Evolutionary conservation across 805 yeast species (phyloP).

Genomic region (Lipomyces oligophaga): DNA sequence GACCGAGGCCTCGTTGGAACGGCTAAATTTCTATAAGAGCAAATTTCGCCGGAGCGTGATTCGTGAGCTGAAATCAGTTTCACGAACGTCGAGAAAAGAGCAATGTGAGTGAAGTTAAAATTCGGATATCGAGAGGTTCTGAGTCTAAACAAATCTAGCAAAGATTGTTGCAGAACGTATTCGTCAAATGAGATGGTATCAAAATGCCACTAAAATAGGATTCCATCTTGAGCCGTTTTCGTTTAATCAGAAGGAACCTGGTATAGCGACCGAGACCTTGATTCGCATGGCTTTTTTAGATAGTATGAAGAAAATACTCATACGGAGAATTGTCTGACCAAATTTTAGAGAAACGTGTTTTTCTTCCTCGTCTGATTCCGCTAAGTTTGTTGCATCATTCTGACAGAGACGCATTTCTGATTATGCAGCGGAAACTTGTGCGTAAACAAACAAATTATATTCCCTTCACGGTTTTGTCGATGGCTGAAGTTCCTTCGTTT

Average conservation of each 20-base stretch:
- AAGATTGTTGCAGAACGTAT: not conserved
- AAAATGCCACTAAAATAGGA: conserved; percentile 2
- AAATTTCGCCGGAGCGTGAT: too few relatives aligned
- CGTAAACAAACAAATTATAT: too few relatives aligned
- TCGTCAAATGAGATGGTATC: conserved; percentile 1
- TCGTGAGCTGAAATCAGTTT: not conserved
- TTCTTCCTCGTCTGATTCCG: too few relatives aligned
- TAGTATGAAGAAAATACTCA: not conserved
- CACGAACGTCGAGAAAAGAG: not conserved
- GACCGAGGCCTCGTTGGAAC: too few relatives aligned
- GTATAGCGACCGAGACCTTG: conserved; percentile 1
- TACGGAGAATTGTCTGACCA: not conserved
- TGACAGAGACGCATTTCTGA: too few relatives aligned
- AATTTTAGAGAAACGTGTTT: too few relatives aligned
- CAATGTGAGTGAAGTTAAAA: conserved; percentile 1
- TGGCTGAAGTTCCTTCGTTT: too few relatives aligned
- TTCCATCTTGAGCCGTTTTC: conserved; percentile 4
- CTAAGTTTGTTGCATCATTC: too few relatives aligned
- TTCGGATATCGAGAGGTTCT: not conserved
- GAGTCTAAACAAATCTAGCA: not conserved
- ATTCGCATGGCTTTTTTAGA: conserved; percentile 3
- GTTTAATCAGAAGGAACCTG: conserved; percentile 2
- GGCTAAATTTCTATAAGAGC: too few relatives aligned
- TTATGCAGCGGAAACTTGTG: too few relatives aligned
- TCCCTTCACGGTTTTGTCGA: too few relatives aligned